Conservation (phyloP, 2,329 filamentous ascomycete genomes). For the Penicillium hesseltinei region DNA sequence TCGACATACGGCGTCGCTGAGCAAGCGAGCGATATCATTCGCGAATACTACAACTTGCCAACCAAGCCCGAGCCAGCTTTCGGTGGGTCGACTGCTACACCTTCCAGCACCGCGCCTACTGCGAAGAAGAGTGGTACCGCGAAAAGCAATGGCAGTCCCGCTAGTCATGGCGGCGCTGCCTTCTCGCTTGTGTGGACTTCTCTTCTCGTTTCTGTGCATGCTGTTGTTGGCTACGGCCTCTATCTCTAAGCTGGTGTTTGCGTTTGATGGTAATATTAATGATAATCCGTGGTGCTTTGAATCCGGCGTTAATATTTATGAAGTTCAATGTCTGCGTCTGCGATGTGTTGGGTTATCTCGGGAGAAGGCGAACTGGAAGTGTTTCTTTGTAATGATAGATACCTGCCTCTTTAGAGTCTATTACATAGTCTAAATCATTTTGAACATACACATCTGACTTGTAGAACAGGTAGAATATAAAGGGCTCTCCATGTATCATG, state of each 20-base stretch:
- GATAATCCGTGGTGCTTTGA: not conserved
- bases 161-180: not conserved
- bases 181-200: not conserved
- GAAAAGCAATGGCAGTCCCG: not conserved
- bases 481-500: not conserved
- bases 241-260: not conserved
- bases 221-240: not conserved
- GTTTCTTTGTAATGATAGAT: not conserved
- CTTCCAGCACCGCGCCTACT: not conserved
- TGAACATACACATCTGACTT: not conserved
- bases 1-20: constrained; percentile 38
- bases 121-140: not conserved
- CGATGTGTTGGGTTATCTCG: not conserved
- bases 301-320: not conserved
- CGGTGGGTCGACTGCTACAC: not conserved
- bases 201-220: not conserved
- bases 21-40: constrained; percentile 11
- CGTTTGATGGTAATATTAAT: not conserved
- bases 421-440: not conserved
- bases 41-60: not conserved
- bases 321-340: not conserved
- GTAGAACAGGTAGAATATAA: not conserved
- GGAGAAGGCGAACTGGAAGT: not conserved
- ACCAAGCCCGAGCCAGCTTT: not conserved
- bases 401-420: not conserved